Base-by-base conservation (phyloP, 1,139 yeast genomes). In the Yamadazyma trypodendri region DNA sequence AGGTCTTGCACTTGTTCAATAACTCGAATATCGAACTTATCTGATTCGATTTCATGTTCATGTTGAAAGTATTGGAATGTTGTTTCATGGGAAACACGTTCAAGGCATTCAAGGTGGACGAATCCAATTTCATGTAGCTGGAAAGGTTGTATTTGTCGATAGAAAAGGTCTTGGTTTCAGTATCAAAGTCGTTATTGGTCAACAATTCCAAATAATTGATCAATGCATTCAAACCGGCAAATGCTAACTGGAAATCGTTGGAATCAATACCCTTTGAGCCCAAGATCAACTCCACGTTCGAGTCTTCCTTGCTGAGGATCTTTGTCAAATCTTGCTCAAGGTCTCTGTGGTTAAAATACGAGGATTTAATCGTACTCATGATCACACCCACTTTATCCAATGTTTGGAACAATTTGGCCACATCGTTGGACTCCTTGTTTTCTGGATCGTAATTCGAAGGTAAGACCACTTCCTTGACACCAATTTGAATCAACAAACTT, bases 81-180 rank as follows among this genome's bases (percentile, higher is more conserved):
- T 49, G 54, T 35, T 41, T 49, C 12, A 40, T 24, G 3, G 97
- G 96, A 63, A 90, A 86, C 23, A 92, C 68, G 52, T 90, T 90
- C 46, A 94, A 68, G 0, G 98, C 96, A 44, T 79, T 81, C 44
- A 89, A 79, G 0, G 97, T 96, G 1, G 97, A 81, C 7, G 94
- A 79, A 55, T 92, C 98, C 37, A 92, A 72, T 51, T 87, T 84
- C 95, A 92, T 88, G 56, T 72, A 90, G 41, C 84, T 80, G 14
- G 79, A 68, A 37, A 90, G 69, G 42, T 84, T 82, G 56, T 90
- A 92, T 46, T 76, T 75, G 21, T 75, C 75, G 21, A 92, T 63
- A 13, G 73, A 64, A 43, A 76, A 75, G 31, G 77, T 69, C 17
- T 52, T 46, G 11, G 49, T 37, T 34, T 46, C 34, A 10, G 28